phyloP scores from a whole-genome alignment of 306 rosid genomes.

The peach (Prunus persica) region Prunus_persica_NCBIv2 NC_034015.1:18980501-18981000 shows the following conservation, averaged over 20 bases:
- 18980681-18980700: not conserved
- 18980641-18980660: not conserved
- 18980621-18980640: not conserved
- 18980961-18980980: too few species aligned
- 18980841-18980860: too few species aligned
- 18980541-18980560: not conserved
- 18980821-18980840: not conserved
- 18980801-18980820: too few species aligned
- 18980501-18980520: not conserved
- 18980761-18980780: not conserved
- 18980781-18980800: too few species aligned
- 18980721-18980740: not conserved
- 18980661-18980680: not conserved
- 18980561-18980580: not conserved
- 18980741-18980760: not conserved
- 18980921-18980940: fast-evolving
- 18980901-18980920: too few species aligned
- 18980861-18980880: too few species aligned
- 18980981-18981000: too few species aligned
- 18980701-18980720: not conserved
- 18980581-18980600: not conserved
- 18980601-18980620: not conserved
- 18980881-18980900: fast-evolving
- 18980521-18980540: not conserved
- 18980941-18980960: too few species aligned